Evolutionary conservation across 1,139 yeast species (phyloP).

Genomic region (Candida sp.): DNA sequence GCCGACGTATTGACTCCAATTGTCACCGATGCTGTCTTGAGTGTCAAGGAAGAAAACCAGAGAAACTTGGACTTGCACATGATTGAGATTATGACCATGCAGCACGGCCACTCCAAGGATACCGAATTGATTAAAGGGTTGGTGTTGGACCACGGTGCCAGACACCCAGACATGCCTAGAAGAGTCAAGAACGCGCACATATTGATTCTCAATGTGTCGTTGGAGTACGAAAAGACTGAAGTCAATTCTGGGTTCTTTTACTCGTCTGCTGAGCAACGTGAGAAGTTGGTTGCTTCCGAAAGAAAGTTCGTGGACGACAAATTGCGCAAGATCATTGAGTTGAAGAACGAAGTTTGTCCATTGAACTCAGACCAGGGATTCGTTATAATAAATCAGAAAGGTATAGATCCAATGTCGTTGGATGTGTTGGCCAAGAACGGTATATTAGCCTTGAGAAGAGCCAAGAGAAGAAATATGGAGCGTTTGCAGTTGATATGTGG

Average conservation of each 20-base stretch:
- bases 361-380: constrained; percentile 76
- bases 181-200: constrained; percentile 82
- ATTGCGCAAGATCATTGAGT: constrained; percentile 86
- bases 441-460: constrained; percentile 94
- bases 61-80: constrained; percentile 83
- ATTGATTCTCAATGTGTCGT: constrained; percentile 87
- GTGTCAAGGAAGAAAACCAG: constrained; percentile 60
- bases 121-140: constrained; percentile 87
- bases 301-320: constrained; percentile 95
- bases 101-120: constrained; percentile 84
- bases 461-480: constrained; percentile 99
- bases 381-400: constrained; percentile 97
- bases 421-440: constrained; percentile 94
- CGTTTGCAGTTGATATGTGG: constrained; percentile 96
- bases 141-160: constrained; percentile 97
- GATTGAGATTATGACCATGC: constrained; percentile 99
- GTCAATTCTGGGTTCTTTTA: constrained; percentile 97
- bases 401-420: constrained; percentile 98
- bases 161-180: constrained; percentile 99
- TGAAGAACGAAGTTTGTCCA: constrained; percentile 91
- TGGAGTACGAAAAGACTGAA: constrained; percentile 98
- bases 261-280: constrained; percentile 96
- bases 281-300: constrained; percentile 92
- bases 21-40: constrained; percentile 94
- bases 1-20: constrained; percentile 88